phyloP scores from a whole-genome alignment of 257 asterid genomes.

The Craterostigma plantagineum region DNA sequence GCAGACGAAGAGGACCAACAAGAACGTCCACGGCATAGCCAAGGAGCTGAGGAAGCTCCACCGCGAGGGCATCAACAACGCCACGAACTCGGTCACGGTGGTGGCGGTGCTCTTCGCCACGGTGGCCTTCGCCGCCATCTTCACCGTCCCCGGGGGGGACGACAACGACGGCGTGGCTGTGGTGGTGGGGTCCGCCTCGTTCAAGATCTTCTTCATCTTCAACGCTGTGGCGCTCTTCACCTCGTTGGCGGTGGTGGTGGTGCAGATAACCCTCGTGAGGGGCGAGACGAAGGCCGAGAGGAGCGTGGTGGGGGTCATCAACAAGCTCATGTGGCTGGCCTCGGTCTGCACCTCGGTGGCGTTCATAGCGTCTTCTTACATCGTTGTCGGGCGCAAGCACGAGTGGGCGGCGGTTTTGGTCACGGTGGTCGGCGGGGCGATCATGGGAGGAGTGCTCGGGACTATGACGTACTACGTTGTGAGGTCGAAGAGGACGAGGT shows the following conservation, averaged over 20 bases:
- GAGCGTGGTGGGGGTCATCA: background rate
- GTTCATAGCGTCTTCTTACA: background rate
- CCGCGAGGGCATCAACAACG: slow-evolving; percentile 1
- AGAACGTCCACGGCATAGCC: slow-evolving; percentile 1
- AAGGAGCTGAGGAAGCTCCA: background rate
- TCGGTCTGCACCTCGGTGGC: background rate
- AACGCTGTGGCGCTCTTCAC: slow-evolving; percentile 1
- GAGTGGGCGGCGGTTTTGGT: background rate
- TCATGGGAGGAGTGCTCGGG: background rate
- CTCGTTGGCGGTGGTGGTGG: slow-evolving; percentile 3
- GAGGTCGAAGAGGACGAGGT: background rate
- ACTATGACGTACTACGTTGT: background rate
- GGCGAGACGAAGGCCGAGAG: background rate
- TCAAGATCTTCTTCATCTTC: background rate
- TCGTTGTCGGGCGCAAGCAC: slow-evolving; percentile 1
- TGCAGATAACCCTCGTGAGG: background rate
- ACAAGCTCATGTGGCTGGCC: slow-evolving; percentile 4
- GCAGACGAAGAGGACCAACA: background rate
- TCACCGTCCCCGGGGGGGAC: slow-evolving; percentile 1
- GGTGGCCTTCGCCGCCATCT: slow-evolving; percentile 2
- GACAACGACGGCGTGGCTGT: background rate
- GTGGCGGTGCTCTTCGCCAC: slow-evolving; percentile 2
- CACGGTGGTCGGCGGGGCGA: background rate
- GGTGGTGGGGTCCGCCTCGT: background rate
- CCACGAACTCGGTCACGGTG: slow-evolving; percentile 1